Base-by-base conservation (phyloP, 768 basidiomycete species). In the Kwoniella sp. region DNA sequence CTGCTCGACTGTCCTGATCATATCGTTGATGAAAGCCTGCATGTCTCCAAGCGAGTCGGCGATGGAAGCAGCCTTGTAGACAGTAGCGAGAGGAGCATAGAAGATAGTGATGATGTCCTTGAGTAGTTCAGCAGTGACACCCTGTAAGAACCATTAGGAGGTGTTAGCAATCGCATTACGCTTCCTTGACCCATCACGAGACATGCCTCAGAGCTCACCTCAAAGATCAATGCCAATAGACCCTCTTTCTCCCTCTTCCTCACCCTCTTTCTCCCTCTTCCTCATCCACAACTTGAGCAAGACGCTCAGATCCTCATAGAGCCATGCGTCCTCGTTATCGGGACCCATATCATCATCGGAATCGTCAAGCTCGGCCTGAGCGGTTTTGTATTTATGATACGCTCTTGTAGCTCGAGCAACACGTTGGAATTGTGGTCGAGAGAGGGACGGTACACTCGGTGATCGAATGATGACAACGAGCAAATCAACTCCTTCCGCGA, bases 51-150 rank as follows among this genome's bases (percentile, higher is more conserved):
- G 77, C 1, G 94, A 98, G 77, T 98, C 95, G 12, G 90, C 89
- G 58, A 99, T 97, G 77, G 90, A 96, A 5, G 96, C 96, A 10
- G 96, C 96, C 72, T 90, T 88, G 82, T 98, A 99, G 1, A 98
- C 96, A 75, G 95, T 91, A 1, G 96, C 96, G 25, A 99, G 83
- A 1, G 96, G 96, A 0, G 93, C 82, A 79, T 99, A 99, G 80
- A 99, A 99, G 63, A 99, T 98, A 21, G 96, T 97, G 72, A 99
- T 92, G 64, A 99, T 97, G 78, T 99, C 96, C 80, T 94, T 97
- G 73, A 99, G 82, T 25, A 99, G 83, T 33, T 98, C 96, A 1
- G 95, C 88, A 0, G 96, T 98, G 49, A 88, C 88, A 22, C 96
- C 94, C 94, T 98, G 17, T 24, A 37, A 1, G 7, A 57, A 47